phyloP scores from a whole-genome alignment of 176 grass and related monocot genomes.

The Oryza officinalis region DNA sequence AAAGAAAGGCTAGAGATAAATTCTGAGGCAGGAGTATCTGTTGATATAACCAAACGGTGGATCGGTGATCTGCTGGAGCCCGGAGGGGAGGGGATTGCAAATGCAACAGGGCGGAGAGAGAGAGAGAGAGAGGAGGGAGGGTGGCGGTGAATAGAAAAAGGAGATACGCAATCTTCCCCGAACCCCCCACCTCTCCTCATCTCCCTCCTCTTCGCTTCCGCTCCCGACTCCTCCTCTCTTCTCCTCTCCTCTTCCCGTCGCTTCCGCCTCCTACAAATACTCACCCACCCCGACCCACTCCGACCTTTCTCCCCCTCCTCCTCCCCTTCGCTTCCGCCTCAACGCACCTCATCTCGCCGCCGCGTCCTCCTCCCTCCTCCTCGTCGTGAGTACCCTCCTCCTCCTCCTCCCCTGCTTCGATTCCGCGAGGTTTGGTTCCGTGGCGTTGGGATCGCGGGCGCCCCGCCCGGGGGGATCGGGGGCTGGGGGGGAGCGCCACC shows the following conservation, averaged over 20 bases:
- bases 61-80: no score
- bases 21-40: no score
- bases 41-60: no score
- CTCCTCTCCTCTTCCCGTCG: neutral
- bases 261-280: conserved; percentile 45
- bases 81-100: no score
- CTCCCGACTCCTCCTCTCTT: neutral
- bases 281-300: neutral
- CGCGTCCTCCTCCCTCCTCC: neutral
- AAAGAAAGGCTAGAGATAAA: no score
- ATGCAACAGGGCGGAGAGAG: no score
- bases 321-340: neutral
- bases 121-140: neutral
- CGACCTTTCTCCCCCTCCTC: conserved; percentile 6
- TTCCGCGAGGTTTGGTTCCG: neutral
- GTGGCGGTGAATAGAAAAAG: conserved; percentile 48
- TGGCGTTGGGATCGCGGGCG: neutral
- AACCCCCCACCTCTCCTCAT: neutral
- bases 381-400: conserved; percentile 25
- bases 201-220: neutral
- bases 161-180: conserved; percentile 52
- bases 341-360: neutral
- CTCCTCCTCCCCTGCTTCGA: neutral
- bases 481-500: no score
- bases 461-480: no score